Conservation (phyloP, 768 basidiomycete species). For the Chalciporus chontae region DNA sequence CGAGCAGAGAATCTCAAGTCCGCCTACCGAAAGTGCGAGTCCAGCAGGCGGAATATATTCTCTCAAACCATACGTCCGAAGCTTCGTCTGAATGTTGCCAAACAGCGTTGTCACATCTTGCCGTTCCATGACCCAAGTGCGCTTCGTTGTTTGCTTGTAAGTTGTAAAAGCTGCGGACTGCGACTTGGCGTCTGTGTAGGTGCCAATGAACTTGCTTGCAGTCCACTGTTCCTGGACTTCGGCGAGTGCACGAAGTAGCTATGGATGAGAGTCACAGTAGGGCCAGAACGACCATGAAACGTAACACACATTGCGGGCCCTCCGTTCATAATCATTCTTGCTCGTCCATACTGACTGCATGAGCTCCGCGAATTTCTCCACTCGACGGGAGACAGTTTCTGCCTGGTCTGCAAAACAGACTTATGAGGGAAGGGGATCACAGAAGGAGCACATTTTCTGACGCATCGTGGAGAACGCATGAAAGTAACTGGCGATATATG, state of each 20-base stretch:
- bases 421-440: not conserved
- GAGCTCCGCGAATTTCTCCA: slow-evolving; percentile 94
- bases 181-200: slow-evolving; percentile 78
- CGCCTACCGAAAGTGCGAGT: slow-evolving; percentile 53
- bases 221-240: slow-evolving; percentile 71
- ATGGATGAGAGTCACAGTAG: slow-evolving; percentile 7
- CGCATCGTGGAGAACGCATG: slow-evolving; percentile 98
- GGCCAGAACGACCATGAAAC: not conserved
- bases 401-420: slow-evolving; percentile 67
- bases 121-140: slow-evolving; percentile 85
- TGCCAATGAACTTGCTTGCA: slow-evolving; percentile 60
- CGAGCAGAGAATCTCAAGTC: not conserved
- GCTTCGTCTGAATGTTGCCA: slow-evolving; percentile 90
- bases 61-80: slow-evolving; percentile 83
- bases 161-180: slow-evolving; percentile 67
- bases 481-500: slow-evolving; percentile 96
- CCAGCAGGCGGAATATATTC: slow-evolving; percentile 80
- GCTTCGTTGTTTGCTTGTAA: slow-evolving; percentile 85
- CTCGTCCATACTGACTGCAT: slow-evolving; percentile 91
- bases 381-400: slow-evolving; percentile 88
- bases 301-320: slow-evolving; percentile 60
- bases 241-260: slow-evolving; percentile 67
- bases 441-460: slow-evolving; percentile 33
- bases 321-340: slow-evolving; percentile 89
- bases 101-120: slow-evolving; percentile 86